A percentile compares a stretch with the other conserved stretches of the same genome.
Conservation (phyloP, 331 rosid genomes). For the Quercus phellos region DNA sequence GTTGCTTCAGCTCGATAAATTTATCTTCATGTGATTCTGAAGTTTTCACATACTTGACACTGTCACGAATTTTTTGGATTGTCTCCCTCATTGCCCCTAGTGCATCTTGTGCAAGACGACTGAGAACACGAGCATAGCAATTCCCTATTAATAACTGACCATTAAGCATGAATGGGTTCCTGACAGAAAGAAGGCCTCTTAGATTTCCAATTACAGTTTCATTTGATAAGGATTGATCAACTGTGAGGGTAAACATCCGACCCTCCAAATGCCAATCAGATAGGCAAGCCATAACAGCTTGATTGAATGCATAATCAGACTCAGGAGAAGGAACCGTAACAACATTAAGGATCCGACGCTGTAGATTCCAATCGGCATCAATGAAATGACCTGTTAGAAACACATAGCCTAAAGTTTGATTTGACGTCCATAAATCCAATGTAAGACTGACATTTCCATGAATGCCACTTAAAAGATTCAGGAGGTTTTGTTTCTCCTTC, state of each 20-base stretch:
- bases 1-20: slow-evolving; percentile 72
- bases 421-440: slow-evolving; percentile 72
- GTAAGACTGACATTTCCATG: slow-evolving; percentile 79
- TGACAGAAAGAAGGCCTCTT: slow-evolving; percentile 58
- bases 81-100: slow-evolving; percentile 43
- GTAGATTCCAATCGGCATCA: slow-evolving; percentile 70
- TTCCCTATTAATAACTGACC: slow-evolving; percentile 71
- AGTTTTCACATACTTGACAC: slow-evolving; percentile 69
- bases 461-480: slow-evolving; percentile 51
- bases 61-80: slow-evolving; percentile 61
- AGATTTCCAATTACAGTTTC: slow-evolving; percentile 54
- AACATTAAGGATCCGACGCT: slow-evolving; percentile 69
- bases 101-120: slow-evolving; percentile 60
- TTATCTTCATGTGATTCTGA: slow-evolving; percentile 58
- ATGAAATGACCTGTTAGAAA: slow-evolving; percentile 78
- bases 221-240: slow-evolving; percentile 58
- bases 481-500: slow-evolving; percentile 59
- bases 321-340: slow-evolving; percentile 55
- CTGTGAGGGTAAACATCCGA: slow-evolving; percentile 50
- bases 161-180: slow-evolving; percentile 60
- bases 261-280: slow-evolving; percentile 82
- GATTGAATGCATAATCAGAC: slow-evolving; percentile 50
- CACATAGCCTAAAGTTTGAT: slow-evolving; percentile 55
- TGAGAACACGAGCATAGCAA: slow-evolving; percentile 76
- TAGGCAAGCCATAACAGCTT: slow-evolving; percentile 56